Evolutionary conservation across 2,329 filamentous ascomycete species (phyloP), one percentile per base, ranked within the genome.

Genomic region (Passalora sequoiae): DNA sequence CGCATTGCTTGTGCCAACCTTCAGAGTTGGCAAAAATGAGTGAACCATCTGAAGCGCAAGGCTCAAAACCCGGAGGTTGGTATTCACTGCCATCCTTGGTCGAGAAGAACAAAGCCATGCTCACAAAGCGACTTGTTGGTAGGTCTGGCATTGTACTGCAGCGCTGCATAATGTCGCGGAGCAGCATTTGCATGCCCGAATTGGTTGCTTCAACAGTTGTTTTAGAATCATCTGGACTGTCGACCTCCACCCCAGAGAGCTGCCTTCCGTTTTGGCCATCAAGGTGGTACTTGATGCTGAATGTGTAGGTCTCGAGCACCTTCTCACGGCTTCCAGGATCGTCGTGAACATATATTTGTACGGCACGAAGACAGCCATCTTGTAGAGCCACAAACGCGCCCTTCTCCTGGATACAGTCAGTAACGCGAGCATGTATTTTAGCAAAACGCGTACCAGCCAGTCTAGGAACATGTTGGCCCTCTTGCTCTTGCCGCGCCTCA

Each of bases 241-340:
- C 45, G 43, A 61, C 57, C 44, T 53, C 62, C 29, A 58, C 46
- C 8, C 40, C 59, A 42, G 43, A 55, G 37, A 48, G 51, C 44
- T 31, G 25, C 8, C 38, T 51, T 15, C 32, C 49, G n/a, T 49
- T 43, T 20, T 45, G 20, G 2, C 20, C 41, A 8, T 43, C 38
- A 9, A 27, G 20, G 10, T 43, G 44, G 49, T 75, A 75, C 15
- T 66, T 65, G 54, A 76, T 70, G 4, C 63, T 66, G 49, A 75
- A 75, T 1, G 66, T 72, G 54, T 75, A 76, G 4, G 64, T 66
- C 55, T 76, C 73, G 8, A 75, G 37, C n/a, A 74, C 64, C 38
- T 57, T 48, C 24, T 54, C 37, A 2, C 56, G 53, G 4, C 59
- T 44, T 13, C 65, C 51, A 15, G 62, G 61, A 46, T 69, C 62